Percentiles rank a stretch among this genome's conserved stretches.
Conservation (phyloP, 768 basidiomycete genomes). For the Tephrocybe sp. region DNA sequence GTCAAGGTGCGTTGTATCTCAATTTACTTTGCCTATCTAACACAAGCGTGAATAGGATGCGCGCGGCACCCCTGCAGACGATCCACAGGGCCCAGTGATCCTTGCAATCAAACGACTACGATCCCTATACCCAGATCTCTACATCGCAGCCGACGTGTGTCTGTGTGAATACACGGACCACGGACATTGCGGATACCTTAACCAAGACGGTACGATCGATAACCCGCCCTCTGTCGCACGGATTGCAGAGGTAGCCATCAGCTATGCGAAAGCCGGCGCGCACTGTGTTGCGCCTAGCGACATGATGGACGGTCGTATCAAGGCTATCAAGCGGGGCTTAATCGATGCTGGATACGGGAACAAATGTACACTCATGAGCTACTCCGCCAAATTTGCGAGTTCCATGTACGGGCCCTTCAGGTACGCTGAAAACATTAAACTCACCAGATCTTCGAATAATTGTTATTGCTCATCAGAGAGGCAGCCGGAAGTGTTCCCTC, state of each 20-base stretch:
- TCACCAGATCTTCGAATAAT: background rate
- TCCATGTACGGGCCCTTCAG: conserved; percentile 95
- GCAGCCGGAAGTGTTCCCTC: conserved; percentile 96
- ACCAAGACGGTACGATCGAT: conserved; percentile 75
- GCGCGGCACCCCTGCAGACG: conserved; percentile 87
- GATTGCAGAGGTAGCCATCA: conserved; percentile 89
- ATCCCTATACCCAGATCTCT: conserved; percentile 75
- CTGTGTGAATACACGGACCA: conserved; percentile 99
- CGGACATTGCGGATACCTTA: conserved; percentile 89
- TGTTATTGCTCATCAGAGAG: conserved; percentile 56
- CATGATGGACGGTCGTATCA: conserved; percentile 99
- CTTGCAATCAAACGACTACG: conserved; percentile 83
- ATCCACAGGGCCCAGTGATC: conserved; percentile 88
- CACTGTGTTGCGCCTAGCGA: conserved; percentile 98
- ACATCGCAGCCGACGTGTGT: conserved; percentile 94
- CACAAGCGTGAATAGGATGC: conserved; percentile 55
- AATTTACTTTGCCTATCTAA: background rate
- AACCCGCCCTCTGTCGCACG: conserved; percentile 78
- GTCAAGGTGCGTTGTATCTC: conserved; percentile 53
- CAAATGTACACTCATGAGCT: conserved; percentile 91
- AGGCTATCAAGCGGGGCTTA: conserved; percentile 82
- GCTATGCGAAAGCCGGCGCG: conserved; percentile 93
- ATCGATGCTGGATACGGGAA: conserved; percentile 87
- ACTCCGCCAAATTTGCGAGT: conserved; percentile 97
- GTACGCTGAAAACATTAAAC: conserved; percentile 36